Evolutionary conservation across 371 early-diverging fungal genomes (phyloP).

Genomic region (Lichtheimia ramosa): DNA sequence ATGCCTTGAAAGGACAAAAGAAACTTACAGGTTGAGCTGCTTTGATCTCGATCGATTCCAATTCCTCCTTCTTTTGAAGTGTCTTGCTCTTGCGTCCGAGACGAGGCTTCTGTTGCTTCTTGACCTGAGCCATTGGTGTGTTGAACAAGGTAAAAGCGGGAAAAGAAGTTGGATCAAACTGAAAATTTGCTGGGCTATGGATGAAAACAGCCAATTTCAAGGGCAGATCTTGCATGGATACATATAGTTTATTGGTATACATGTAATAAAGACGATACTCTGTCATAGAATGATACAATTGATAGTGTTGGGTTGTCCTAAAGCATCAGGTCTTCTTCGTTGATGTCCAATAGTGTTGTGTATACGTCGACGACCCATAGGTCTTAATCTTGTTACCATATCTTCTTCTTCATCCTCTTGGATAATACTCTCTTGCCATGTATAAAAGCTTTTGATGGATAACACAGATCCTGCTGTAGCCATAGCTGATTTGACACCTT

Average conservation of each 20-base stretch:
- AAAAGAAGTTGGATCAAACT: too few relatives aligned
- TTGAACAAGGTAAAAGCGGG: too few relatives aligned
- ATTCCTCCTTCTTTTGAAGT: conserved; percentile 22
- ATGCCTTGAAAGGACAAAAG: neutral
- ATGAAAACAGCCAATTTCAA: too few relatives aligned
- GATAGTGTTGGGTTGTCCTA: conserved; percentile 18
- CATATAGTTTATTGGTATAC: too few relatives aligned
- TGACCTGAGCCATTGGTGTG: too few relatives aligned
- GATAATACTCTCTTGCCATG: conserved; percentile 26
- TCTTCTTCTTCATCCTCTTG: conserved; percentile 5
- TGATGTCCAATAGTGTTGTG: conserved; percentile 18
- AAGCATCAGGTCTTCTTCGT: conserved; percentile 14
- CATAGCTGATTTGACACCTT: conserved; percentile 35
- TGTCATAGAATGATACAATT: conserved; percentile 31
- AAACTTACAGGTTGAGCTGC: conserved; percentile 33
- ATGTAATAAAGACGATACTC: too few relatives aligned
- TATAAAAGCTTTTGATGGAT: conserved; percentile 46
- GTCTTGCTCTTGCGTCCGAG: too few relatives aligned
- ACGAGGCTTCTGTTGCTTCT: too few relatives aligned
- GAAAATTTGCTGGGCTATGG: too few relatives aligned
- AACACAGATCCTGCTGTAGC: conserved; percentile 33
- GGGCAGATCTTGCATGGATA: too few relatives aligned
- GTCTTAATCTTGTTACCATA: neutral
- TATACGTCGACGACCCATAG: neutral
- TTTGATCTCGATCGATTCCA: conserved; percentile 34